Percentiles rank a stretch among this genome's conserved stretches.
phyloP scores from a whole-genome alignment of 2,329 filamentous ascomycete species.

The Cladobotryum protrusum region DNA sequence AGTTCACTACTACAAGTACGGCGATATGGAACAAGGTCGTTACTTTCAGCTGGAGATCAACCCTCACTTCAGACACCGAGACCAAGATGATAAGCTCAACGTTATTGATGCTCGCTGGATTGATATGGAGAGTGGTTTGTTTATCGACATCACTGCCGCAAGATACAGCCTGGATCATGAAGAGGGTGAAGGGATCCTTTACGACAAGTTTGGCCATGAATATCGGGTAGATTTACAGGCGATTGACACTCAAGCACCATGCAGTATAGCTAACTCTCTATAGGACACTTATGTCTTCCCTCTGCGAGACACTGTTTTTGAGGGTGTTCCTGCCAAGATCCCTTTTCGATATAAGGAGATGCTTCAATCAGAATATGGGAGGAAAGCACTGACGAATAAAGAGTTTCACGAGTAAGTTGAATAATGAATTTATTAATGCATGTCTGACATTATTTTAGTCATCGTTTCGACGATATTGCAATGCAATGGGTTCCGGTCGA shows the following conservation, averaged over 20 bases:
- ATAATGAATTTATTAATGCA: background rate
- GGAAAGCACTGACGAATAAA: conserved; percentile 43
- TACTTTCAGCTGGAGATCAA: conserved; percentile 46
- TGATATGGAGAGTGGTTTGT: conserved; percentile 40
- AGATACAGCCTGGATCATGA: conserved; percentile 42
- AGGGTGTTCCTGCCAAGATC: conserved; percentile 59
- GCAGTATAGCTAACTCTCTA: background rate
- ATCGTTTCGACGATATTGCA: conserved; percentile 34
- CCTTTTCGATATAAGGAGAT: conserved; percentile 57
- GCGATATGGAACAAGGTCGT: conserved; percentile 31
- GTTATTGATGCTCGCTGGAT: conserved; percentile 45
- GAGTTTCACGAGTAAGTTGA: conserved; percentile 45
- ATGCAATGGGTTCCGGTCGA: conserved; percentile 26
- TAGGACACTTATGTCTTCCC: conserved; percentile 59
- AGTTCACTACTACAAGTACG: conserved; percentile 38
- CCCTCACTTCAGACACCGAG: conserved; percentile 34
- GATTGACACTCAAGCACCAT: background rate
- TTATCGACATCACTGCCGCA: conserved; percentile 46
- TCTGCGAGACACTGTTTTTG: conserved; percentile 61
- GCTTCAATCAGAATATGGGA: conserved; percentile 51
- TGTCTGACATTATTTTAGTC: conserved; percentile 21
- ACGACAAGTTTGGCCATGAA: conserved; percentile 46
- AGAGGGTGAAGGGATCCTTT: conserved; percentile 39
- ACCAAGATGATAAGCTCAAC: conserved; percentile 33
- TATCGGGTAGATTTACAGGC: conserved; percentile 32